Base-by-base conservation (phyloP, 1,284 basidiomycete species). In the Coniferiporia sulphurascens region DNA sequence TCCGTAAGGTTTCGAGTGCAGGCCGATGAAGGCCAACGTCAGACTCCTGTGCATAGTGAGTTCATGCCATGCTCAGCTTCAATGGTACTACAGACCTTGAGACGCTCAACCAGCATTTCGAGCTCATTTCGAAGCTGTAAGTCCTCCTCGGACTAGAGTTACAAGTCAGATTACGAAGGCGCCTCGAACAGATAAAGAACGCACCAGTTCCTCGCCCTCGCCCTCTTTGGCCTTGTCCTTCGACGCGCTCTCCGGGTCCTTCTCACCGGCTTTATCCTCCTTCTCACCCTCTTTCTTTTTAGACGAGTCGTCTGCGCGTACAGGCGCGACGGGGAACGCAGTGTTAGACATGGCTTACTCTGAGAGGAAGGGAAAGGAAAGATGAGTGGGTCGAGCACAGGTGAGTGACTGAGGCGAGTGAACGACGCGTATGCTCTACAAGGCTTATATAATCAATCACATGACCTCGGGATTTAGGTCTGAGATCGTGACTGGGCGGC, bases 91-190 rank as follows among this genome's bases (percentile, higher is more conserved):
- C 73, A 59, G 65, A 95, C 95, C 78, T 92, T 93, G 62, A 99
- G 74, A 51, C 97, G 85, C 73, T 99, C 95, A 32, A 97, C 87
- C 27, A 99, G 84, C 95, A 99, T 97, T 72, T 99, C 97, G 36
- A 99, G 82, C 76, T 99, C 95, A 62, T 86, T 89, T 76, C 93
- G 93, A 62, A 99, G 85, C 71, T 96, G 93, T 38, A 89, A 78
- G 72, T 99, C 97, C 74, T 99, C 96, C 71, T 99, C 97, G 19
- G 91, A 93, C 93, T 95, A 65, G 35, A 48, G 17, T 61, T 35
- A 59, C 43, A 50, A 56, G 35, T 34, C 27, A 17, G 58, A 27
- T n/a, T 13, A 52, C 15, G 50, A 21, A 17, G 32, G 3, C n/a
- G 55, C 35, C 12, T 50, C 13, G 58, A 48, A 21, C 34, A 22